Evolutionary conservation across 2,329 filamentous ascomycete species (phyloP), one percentile per base, ranked within the genome.

Genomic region (Exophiala aquamarina): DNA sequence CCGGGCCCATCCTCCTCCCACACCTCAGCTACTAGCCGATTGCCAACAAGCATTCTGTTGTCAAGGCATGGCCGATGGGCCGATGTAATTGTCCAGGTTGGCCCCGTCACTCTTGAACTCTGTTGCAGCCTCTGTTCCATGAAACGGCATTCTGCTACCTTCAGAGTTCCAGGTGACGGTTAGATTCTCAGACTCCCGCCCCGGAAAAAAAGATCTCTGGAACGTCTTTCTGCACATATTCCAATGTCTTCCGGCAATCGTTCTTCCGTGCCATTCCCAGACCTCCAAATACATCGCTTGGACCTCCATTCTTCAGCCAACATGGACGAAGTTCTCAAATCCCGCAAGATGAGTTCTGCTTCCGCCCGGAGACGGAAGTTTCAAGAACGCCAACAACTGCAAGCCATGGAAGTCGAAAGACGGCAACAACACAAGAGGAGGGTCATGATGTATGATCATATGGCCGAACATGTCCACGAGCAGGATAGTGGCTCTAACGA

Each of bases 281-380:
- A 39, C 36, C 43, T 47, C 15, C 8, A 32, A 18, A 17, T 38
- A 33, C 15, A 35, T 6, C 33, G 47, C 26, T 17, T 41, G 20
- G 18, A 14, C 20, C 26, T 37, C 28, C 5, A 15, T 9, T 2
- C 34, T 15, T 14, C 37, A 9, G n/a, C 15, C 18, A 35, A 29
- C 38, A 60, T 58, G 56, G 54, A 57, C 20, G 44, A 56, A 43
- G 34, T 40, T 4, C 41, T 57, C 23, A 52, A 50, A 41, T 37
- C 42, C 14, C 38, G 51, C n/a, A 49, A 47, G 33, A 39, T 55
- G 44, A 43, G 35, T 34, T 56, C 56, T 26, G 56, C 44, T n/a
- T 56, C 54, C 40, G 54, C 49, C 15, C 43, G 54, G 21, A 41
- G 49, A 32, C 38, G 39, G 32, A 58, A 47, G 41, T 45, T 49